Evolutionary conservation across 257 asterid species (phyloP).

Genomic region (Anisodus acutangulus): DNA sequence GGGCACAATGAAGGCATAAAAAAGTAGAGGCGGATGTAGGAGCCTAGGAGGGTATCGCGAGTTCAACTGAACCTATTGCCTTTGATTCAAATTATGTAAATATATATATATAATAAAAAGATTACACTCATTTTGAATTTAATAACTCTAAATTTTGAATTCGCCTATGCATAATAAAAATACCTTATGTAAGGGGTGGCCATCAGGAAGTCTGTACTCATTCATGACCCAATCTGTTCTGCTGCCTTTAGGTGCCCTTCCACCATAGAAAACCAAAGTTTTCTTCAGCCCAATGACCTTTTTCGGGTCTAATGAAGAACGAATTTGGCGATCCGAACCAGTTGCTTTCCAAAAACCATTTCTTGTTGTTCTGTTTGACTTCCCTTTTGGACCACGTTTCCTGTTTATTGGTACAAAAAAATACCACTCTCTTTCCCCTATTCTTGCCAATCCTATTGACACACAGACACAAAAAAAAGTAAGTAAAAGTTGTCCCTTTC

Average conservation of each 20-base stretch:
- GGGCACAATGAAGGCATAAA: not conserved
- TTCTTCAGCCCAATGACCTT: constrained; percentile 61
- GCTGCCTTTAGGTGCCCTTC: constrained; percentile 78
- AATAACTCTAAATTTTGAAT: not conserved
- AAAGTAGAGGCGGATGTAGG: no score
- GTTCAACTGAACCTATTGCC: no score
- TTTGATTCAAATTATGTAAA: no score
- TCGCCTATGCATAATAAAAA: not conserved
- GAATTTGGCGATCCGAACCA: constrained; percentile 71
- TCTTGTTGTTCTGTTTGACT: constrained; percentile 69
- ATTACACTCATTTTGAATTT: not conserved
- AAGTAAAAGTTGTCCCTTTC: no score
- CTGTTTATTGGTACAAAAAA: constrained; percentile 72
- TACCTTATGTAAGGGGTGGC: constrained; percentile 52
- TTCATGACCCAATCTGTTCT: constrained; percentile 92
- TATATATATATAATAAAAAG: no score
- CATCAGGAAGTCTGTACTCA: constrained; percentile 72
- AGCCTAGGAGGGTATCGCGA: no score
- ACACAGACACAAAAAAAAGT: no score
- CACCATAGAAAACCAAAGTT: constrained; percentile 73
- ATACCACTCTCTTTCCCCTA: constrained; percentile 83
- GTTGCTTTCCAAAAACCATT: constrained; percentile 90
- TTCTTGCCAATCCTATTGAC: constrained; percentile 62
- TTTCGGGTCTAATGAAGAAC: constrained; percentile 50
- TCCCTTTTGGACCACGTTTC: constrained; percentile 71